Evolutionary conservation across 2,329 filamentous ascomycete genomes (phyloP).

Genomic region (Exophiala aquamarina): DNA sequence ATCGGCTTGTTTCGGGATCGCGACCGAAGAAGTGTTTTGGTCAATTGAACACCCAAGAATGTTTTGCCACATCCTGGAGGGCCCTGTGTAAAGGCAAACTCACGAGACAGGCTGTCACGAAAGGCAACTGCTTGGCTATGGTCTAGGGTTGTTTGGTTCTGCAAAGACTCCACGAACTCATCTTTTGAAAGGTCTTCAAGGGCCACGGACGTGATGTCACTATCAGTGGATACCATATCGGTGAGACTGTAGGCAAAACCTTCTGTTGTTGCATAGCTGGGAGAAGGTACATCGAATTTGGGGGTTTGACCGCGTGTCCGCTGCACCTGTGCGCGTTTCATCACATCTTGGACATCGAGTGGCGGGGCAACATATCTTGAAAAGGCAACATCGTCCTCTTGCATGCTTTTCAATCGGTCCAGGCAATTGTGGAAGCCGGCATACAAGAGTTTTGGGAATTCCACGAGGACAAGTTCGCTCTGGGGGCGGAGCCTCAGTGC

Average conservation of each 20-base stretch:
- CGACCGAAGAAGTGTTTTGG: constrained; percentile 29
- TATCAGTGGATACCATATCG: constrained; percentile 13
- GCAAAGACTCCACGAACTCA: constrained; percentile 13
- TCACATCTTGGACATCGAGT: background rate
- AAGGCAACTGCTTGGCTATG: constrained; percentile 51
- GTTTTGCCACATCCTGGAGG: constrained; percentile 71
- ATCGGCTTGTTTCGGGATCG: constrained; percentile 29
- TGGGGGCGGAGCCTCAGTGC: constrained; percentile 23
- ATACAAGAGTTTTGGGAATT: constrained; percentile 62
- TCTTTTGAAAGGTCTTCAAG: constrained; percentile 11
- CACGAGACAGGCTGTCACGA: constrained; percentile 52
- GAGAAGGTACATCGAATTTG: constrained; percentile 19
- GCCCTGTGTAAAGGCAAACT: constrained; percentile 65
- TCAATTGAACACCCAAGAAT: constrained; percentile 58
- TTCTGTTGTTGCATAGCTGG: constrained; percentile 22
- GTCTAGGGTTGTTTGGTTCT: constrained; percentile 22
- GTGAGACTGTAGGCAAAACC: constrained; percentile 28
- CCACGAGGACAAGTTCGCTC: constrained; percentile 46
- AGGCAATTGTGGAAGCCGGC: constrained; percentile 60
- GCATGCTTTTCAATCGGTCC: constrained; percentile 56
- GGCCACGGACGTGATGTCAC: constrained; percentile 6
- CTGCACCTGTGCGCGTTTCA: background rate
- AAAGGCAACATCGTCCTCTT: constrained; percentile 32
- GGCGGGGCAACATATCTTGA: constrained; percentile 24
- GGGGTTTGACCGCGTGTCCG: background rate